Conservation (phyloP, 768 basidiomycete species). For the Hemileccinum rubropunctum region DNA sequence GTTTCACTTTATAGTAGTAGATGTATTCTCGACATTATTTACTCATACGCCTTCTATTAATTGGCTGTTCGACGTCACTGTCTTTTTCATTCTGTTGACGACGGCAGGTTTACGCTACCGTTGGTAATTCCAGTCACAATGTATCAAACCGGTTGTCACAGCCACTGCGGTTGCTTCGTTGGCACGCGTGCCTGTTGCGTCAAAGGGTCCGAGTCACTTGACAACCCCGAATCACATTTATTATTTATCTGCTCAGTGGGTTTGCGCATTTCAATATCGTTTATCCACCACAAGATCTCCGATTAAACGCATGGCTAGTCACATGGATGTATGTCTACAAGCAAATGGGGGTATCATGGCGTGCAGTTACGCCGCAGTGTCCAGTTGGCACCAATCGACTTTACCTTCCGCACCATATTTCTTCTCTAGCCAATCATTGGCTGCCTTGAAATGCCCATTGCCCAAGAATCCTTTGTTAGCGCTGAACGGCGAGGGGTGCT, state of each 20-base stretch:
- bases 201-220: constrained; percentile 19
- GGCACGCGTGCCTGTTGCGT: constrained; percentile 15
- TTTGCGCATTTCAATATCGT: constrained; percentile 28
- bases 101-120: constrained; percentile 24
- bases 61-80: constrained; percentile 19
- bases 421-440: constrained; percentile 82
- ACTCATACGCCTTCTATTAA: constrained; percentile 32
- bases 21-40: constrained; percentile 33
- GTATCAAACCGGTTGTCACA: constrained; percentile 30
- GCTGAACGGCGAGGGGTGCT: constrained; percentile 85
- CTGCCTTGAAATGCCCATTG: constrained; percentile 83
- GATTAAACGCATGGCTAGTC: constrained; percentile 19
- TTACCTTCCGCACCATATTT: constrained; percentile 70
- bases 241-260: constrained; percentile 11
- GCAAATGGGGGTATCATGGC: constrained; percentile 22
- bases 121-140: constrained; percentile 25
- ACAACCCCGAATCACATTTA: constrained; percentile 10
- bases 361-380: constrained; percentile 16
- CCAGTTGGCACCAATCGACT: constrained; percentile 71
- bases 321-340: constrained; percentile 26
- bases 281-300: constrained; percentile 15
- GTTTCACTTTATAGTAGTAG: constrained; percentile 28
- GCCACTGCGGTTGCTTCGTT: constrained; percentile 24
- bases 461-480: constrained; percentile 81
- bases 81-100: constrained; percentile 9